Evolutionary conservation across 257 asterid genomes (phyloP).

Genomic region (Scutellaria minor): DNA sequence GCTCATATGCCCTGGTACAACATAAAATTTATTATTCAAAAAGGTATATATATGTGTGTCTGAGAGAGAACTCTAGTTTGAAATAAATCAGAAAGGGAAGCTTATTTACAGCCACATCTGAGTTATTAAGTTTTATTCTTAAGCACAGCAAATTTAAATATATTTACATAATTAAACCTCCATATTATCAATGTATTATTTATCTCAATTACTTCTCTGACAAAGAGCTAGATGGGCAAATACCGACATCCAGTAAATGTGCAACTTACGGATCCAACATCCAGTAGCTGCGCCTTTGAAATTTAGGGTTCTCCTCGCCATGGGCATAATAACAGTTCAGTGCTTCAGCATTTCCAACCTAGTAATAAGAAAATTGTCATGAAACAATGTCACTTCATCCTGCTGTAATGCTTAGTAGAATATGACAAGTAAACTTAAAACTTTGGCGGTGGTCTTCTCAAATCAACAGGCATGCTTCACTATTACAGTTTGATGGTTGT

Average conservation of each 20-base stretch:
- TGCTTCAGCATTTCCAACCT: slow-evolving; percentile 96
- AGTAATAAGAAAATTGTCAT: slow-evolving; percentile 40
- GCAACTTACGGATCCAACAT: slow-evolving; percentile 86
- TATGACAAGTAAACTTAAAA: slow-evolving; percentile 15
- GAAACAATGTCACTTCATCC: slow-evolving; percentile 35
- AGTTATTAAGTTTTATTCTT: slow-evolving; percentile 3
- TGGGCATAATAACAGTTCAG: slow-evolving; percentile 95
- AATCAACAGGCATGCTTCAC: slow-evolving; percentile 21
- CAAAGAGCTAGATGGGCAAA: slow-evolving; percentile 25
- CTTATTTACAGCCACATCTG: neutral
- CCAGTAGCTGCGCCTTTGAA: slow-evolving; percentile 98
- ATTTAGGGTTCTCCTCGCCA: slow-evolving; percentile 77
- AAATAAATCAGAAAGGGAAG: slow-evolving; percentile 16
- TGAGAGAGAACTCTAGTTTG: slow-evolving; percentile 1
- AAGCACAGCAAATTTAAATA: slow-evolving; percentile 7
- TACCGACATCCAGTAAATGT: slow-evolving; percentile 19
- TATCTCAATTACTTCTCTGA: slow-evolving; percentile 14
- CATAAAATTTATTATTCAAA: slow-evolving; percentile 29
- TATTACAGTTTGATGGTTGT: slow-evolving; percentile 15
- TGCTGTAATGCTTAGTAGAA: slow-evolving; percentile 1
- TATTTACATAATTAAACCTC: slow-evolving; percentile 12
- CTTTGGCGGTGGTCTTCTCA: slow-evolving; percentile 11
- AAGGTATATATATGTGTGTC: neutral
- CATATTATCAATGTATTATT: slow-evolving; percentile 1
- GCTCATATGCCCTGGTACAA: slow-evolving; percentile 76